Conservation (phyloP, 176 grass and related monocot genomes). For the Hordeum vulgare region MorexV3_pseudomolecules_assembly NC_058524.1:237430160-237430659, state of each 20-base stretch:
- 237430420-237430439: neutral
- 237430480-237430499: neutral
- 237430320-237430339: neutral
- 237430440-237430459: neutral
- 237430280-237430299: neutral
- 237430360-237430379: neutral
- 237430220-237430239: neutral
- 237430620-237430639: conserved; percentile 16
- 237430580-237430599: conserved; percentile 37
- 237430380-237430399: neutral
- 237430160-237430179: neutral
- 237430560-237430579: conserved; percentile 33
- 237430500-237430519: neutral
- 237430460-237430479: neutral
- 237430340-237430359: conserved; percentile 3
- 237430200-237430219: neutral
- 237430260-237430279: neutral
- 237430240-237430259: neutral
- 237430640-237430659: conserved; percentile 28
- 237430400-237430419: neutral
- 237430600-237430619: conserved; percentile 28
- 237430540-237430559: neutral
- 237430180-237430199: neutral
- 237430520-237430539: neutral
- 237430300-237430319: neutral